Evolutionary conservation across 257 asterid genomes (phyloP).

Genomic region (Cruciata laevipes): DNA sequence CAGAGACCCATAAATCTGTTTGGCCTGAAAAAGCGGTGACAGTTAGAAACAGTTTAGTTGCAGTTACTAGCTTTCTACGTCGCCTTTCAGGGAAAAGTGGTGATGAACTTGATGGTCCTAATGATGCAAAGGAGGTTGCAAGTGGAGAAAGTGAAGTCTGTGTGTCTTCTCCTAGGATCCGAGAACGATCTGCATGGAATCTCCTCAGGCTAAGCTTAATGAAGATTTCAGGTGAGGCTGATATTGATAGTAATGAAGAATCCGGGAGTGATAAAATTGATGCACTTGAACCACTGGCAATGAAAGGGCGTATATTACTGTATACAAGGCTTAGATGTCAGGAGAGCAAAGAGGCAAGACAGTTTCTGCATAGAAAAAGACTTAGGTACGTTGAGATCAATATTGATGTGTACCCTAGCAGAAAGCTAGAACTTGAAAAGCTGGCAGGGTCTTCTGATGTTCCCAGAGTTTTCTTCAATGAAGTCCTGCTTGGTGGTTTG

Average conservation of each 20-base stretch:
- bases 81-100: constrained; percentile 69
- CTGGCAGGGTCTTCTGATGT: constrained; percentile 60
- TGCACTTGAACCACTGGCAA: constrained; percentile 32
- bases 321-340: constrained; percentile 70
- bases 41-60: constrained; percentile 53
- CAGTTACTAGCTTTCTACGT: constrained; percentile 60
- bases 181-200: constrained; percentile 52
- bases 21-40: constrained; percentile 88
- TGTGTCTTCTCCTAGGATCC: constrained; percentile 28
- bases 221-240: constrained; percentile 40
- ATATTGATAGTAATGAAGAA: constrained; percentile 35
- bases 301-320: constrained; percentile 74
- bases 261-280: constrained; percentile 24
- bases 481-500: constrained; percentile 67
- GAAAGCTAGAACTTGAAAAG: constrained; percentile 72
- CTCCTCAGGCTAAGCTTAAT: constrained; percentile 58
- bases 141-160: constrained; percentile 32
- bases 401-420: constrained; percentile 62
- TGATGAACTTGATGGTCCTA: constrained; percentile 38
- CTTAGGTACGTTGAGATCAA: constrained; percentile 74
- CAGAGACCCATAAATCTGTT: constrained; percentile 43
- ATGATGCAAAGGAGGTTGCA: constrained; percentile 24
- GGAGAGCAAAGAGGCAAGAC: constrained; percentile 56
- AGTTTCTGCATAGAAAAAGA: constrained; percentile 51
- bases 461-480: constrained; percentile 78